A percentile compares a stretch with the other conserved stretches of the same genome.
Evolutionary conservation across 352 stramenopile species (phyloP).

Genomic region (Plasmopara halstedii): DNA sequence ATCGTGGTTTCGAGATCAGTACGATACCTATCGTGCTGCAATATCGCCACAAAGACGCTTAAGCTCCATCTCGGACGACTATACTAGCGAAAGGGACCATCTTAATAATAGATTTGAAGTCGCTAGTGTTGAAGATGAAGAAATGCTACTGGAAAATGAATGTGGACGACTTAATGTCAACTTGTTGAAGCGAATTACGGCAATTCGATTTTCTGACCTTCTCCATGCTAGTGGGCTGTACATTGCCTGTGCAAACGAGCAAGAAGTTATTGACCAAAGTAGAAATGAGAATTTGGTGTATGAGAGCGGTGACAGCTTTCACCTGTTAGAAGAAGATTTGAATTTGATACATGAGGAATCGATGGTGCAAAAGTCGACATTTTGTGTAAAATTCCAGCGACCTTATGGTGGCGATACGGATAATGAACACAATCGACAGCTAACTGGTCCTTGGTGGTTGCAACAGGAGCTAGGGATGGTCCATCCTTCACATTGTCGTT

Average conservation of each 20-base stretch:
- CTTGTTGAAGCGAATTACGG: constrained; percentile 11
- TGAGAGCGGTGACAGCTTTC: not conserved
- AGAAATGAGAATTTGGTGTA: not conserved
- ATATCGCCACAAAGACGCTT: constrained; percentile 1
- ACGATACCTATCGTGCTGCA: constrained; percentile 42
- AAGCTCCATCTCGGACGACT: constrained; percentile 4
- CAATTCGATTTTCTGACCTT: constrained; percentile 16
- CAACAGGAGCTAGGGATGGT: constrained; percentile 22
- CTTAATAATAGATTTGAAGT: not conserved
- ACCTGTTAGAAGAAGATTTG: not conserved
- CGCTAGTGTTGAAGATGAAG: constrained; percentile 11
- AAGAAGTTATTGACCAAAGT: not conserved
- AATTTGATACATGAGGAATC: not conserved
- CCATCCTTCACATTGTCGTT: constrained; percentile 20
- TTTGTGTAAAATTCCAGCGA: not conserved
- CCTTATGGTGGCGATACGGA: not conserved
- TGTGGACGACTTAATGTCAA: constrained; percentile 15
- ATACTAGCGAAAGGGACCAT: constrained; percentile 9
- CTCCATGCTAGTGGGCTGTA: constrained; percentile 12
- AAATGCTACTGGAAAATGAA: constrained; percentile 23
- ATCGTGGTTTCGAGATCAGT: constrained; percentile 65
- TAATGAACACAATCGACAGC: constrained; percentile 2
- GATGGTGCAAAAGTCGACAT: not conserved
- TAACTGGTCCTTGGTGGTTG: constrained; percentile 24
- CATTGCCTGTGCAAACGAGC: not conserved